A percentile compares a stretch with the other conserved stretches of the same genome.
Evolutionary conservation across 306 rosid species (phyloP).

Genomic region (Trichosanthes cucumerina): DNA sequence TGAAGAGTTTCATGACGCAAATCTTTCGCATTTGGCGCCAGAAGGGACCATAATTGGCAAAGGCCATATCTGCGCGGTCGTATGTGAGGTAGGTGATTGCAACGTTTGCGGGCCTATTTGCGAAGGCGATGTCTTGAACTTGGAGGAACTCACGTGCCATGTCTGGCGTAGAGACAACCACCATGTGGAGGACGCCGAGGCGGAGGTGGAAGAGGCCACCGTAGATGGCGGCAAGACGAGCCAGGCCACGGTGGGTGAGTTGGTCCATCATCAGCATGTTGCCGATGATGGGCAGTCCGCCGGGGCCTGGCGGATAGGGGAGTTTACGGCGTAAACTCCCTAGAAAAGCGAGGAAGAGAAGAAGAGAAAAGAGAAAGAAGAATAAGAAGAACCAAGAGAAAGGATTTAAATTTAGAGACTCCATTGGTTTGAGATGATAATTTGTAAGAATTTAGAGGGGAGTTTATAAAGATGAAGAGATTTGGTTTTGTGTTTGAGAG

Average conservation of each 20-base stretch:
- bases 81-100: slow-evolving; percentile 18
- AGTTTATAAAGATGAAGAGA: background rate
- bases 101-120: slow-evolving; percentile 13
- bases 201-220: slow-evolving; percentile 30
- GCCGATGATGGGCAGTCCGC: slow-evolving; percentile 36
- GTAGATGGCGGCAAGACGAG: slow-evolving; percentile 14
- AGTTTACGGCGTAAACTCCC: slow-evolving; percentile 10
- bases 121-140: slow-evolving; percentile 15
- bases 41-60: slow-evolving; percentile 25
- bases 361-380: background rate
- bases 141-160: slow-evolving; percentile 23
- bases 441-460: too few species aligned
- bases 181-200: slow-evolving; percentile 16
- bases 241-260: slow-evolving; percentile 34
- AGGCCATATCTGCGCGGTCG: slow-evolving; percentile 23
- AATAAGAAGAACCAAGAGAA: background rate
- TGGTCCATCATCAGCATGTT: slow-evolving; percentile 40
- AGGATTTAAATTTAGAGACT: background rate
- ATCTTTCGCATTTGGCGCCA: slow-evolving; percentile 27
- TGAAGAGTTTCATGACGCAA: slow-evolving; percentile 20
- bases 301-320: slow-evolving; percentile 48
- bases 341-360: background rate
- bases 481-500: background rate
- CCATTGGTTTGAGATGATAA: background rate
- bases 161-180: slow-evolving; percentile 18